phyloP scores from a whole-genome alignment of 805 yeast species.

The Sungouiella blattae region DNA sequence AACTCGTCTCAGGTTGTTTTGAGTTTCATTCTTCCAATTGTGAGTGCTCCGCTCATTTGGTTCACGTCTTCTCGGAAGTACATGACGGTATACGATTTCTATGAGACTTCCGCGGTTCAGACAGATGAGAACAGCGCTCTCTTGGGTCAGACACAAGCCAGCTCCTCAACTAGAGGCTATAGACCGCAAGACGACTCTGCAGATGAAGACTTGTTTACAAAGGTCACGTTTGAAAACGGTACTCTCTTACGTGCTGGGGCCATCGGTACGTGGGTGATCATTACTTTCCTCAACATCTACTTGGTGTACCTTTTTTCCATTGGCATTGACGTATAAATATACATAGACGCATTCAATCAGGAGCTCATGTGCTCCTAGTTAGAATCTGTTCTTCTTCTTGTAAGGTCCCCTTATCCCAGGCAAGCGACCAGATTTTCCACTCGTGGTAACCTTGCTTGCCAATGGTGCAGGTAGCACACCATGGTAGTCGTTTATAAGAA shows the following conservation, averaged over 20 bases:
- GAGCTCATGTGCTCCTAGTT: too few species aligned
- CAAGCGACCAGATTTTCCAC: conserved; percentile 25
- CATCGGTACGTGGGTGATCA: conserved; percentile 38
- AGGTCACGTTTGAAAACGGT: conserved; percentile 39
- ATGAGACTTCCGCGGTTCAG: conserved; percentile 7
- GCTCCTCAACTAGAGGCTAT: conserved; percentile 2
- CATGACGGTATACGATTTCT: conserved; percentile 35
- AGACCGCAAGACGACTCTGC: conserved; percentile 4
- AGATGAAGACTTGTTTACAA: conserved; percentile 10
- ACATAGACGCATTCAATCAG: too few species aligned
- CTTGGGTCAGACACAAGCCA: conserved; percentile 4
- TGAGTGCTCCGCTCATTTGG: conserved; percentile 44
- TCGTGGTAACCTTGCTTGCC: conserved; percentile 16
- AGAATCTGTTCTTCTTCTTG: conserved; percentile 29
- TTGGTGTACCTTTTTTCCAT: conserved; percentile 38
- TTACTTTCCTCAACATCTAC: conserved; percentile 37
- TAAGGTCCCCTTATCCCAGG: conserved; percentile 39
- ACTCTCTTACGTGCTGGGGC: conserved; percentile 28
- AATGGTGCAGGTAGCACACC: conserved; percentile 74
- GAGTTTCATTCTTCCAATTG: conserved; percentile 42
- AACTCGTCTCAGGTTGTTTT: conserved; percentile 44
- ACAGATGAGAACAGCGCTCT: conserved; percentile 15
- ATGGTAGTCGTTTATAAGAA: conserved; percentile 65
- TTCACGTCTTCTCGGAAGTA: conserved; percentile 38
- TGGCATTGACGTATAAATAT: conserved; percentile 34